phyloP scores from a whole-genome alignment of 495 filamentous ascomycete genomes.

The Thozetella sp. region DNA sequence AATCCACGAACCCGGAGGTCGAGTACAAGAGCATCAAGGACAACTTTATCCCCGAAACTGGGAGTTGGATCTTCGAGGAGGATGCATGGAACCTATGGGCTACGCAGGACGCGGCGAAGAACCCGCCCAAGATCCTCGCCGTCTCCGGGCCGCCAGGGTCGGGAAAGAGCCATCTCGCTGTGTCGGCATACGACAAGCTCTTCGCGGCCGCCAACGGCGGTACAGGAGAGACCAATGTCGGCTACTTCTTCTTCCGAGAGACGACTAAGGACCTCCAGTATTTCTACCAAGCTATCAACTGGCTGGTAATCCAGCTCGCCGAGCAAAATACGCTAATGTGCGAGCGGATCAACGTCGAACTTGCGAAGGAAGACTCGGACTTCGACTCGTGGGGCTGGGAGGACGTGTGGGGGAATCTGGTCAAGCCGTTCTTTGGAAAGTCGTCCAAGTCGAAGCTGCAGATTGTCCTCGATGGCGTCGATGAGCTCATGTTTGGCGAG shows the following conservation, averaged over 20 bases:
- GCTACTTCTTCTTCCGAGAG: conserved; percentile 15
- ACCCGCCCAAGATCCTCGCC: background rate
- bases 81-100: conserved; percentile 11
- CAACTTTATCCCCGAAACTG: conserved; percentile 7
- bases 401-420: conserved; percentile 8
- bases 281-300: conserved; percentile 6
- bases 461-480: conserved; percentile 16
- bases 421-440: conserved; percentile 4
- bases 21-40: conserved; percentile 10
- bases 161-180: conserved; percentile 18
- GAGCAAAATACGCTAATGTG: conserved; percentile 13
- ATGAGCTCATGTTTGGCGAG: conserved; percentile 8
- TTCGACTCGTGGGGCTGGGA: conserved; percentile 7
- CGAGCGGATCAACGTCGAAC: conserved; percentile 15
- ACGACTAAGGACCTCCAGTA: conserved; percentile 4
- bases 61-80: conserved; percentile 15
- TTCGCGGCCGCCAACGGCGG: background rate
- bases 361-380: conserved; percentile 7
- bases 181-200: conserved; percentile 8
- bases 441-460: conserved; percentile 3
- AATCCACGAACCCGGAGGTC: background rate
- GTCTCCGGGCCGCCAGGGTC: conserved; percentile 8
- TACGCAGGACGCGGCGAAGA: background rate
- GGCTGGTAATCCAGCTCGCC: conserved; percentile 13
- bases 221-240: conserved; percentile 5